phyloP scores from a whole-genome alignment of 805 yeast genomes.

The Wickerhamomyces xylosicus region DNA sequence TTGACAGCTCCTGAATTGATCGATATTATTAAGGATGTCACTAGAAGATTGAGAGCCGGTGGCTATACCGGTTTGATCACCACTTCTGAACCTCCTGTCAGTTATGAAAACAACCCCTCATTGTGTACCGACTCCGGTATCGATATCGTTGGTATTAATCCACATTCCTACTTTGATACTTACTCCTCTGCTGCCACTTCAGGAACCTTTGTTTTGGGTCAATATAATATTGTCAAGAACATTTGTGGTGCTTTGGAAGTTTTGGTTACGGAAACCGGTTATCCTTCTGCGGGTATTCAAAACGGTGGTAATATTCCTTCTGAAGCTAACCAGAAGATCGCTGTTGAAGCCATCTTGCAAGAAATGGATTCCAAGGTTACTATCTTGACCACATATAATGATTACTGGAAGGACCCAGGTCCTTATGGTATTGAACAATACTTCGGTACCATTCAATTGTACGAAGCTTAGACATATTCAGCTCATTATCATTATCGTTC shows the following conservation, averaged over 20 bases:
- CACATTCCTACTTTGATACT: constrained; percentile 77
- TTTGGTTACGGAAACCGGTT: constrained; percentile 78
- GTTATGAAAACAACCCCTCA: constrained; percentile 49
- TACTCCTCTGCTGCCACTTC: constrained; percentile 52
- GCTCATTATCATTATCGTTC: too few relatives aligned
- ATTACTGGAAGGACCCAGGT: constrained; percentile 84
- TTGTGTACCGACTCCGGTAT: constrained; percentile 61
- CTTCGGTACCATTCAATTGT: constrained; percentile 50
- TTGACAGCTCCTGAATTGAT: constrained; percentile 53
- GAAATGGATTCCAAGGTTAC: constrained; percentile 52
- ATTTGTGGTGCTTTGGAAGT: constrained; percentile 48
- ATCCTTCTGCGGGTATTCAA: constrained; percentile 63
- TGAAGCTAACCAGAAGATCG: constrained; percentile 57
- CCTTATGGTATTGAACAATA: constrained; percentile 77
- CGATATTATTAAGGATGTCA: constrained; percentile 54
- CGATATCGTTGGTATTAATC: constrained; percentile 79
- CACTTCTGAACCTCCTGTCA: constrained; percentile 85
- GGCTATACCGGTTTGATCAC: constrained; percentile 74
- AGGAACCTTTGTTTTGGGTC: constrained; percentile 61
- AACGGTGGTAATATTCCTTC: constrained; percentile 72
- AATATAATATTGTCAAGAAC: constrained; percentile 41
- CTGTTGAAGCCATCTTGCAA: constrained; percentile 53
- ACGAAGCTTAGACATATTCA: not conserved
- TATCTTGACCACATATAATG: constrained; percentile 72
- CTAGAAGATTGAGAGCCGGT: constrained; percentile 42